Evolutionary conservation across 1,284 basidiomycete species (phyloP), one percentile per base, ranked within the genome.

Genomic region (Microbotryum intermedium): DNA sequence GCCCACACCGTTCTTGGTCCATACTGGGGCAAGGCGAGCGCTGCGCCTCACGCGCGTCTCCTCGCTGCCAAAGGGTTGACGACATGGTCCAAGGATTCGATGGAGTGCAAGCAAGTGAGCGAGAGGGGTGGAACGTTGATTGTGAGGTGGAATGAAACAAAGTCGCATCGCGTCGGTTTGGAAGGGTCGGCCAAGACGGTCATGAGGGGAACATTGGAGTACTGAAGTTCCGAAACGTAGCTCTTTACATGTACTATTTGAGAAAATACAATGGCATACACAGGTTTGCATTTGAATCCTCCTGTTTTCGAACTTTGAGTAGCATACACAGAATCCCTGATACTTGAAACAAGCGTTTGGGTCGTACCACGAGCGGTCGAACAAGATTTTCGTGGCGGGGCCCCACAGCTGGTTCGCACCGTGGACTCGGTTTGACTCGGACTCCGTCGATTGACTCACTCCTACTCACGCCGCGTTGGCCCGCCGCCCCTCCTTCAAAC

Each of bases 1-100:
- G 80, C 82, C 0, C 82, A 84, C 66, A 78, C 79, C 53, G 57
- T 81, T 28, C 69, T 82, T 45, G 76, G 72, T 2, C 81, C 81
- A 0, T 82, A 82, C 65, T 84, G 81, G 79, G 74, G 75, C 26
- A 64, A 65, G 9, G 28, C 39, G 6, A 26, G 9, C 9, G 9
- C 25, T n/a, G 25, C 45, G 1, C 42, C 50, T 10, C 43, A 47
- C 21, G 20, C 43, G 1, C 46, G 48, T 1, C 59, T 53, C 4
- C 11, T 28, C 39, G 10, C 21, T n/a, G 5, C 20, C 11, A 7
- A 20, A 4, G 42, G n/a, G 9, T 44, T 49, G 47, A 21, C 6
- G 34, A 18, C 13, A n/a, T 25, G 18, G 50, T 20, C 20, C 3
- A 16, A 26, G 8, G 44, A 46, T 23, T 48, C 18, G 57, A 71